Evolutionary conservation across 257 asterid species (phyloP).

Genomic region (Handroanthus guayacan): DNA sequence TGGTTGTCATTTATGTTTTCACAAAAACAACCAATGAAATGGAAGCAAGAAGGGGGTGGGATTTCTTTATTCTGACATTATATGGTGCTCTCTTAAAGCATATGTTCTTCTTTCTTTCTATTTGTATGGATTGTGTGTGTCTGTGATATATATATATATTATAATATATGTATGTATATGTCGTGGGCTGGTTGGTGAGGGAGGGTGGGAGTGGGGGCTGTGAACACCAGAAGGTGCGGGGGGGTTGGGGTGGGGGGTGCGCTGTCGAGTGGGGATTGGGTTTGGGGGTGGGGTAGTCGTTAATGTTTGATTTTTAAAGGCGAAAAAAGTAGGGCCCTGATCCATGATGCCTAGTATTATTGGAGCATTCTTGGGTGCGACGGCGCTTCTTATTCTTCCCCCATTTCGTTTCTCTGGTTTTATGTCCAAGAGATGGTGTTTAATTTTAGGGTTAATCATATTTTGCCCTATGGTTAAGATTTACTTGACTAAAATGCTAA

Average conservation of each 20-base stretch:
- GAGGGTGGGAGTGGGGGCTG: neutral
- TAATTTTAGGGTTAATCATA: too few species aligned
- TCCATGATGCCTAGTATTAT: neutral
- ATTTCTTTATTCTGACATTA: conserved; percentile 9
- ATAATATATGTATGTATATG: neutral
- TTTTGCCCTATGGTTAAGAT: too few species aligned
- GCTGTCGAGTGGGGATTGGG: conserved; percentile 63
- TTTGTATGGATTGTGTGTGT: neutral
- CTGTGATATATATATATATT: neutral
- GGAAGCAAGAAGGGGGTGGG: neutral
- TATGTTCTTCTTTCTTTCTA: conserved; percentile 7
- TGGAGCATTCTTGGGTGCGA: too few species aligned
- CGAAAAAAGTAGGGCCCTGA: neutral
- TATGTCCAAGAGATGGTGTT: too few species aligned
- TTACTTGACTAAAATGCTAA: too few species aligned
- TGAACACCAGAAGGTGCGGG: conserved; percentile 16
- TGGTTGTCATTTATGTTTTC: conserved; percentile 3
- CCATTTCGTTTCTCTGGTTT: too few species aligned
- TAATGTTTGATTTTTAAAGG: conserved; percentile 29
- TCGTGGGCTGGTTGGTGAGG: neutral
- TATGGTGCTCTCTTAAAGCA: conserved; percentile 33
- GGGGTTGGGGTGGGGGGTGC: conserved; percentile 21
- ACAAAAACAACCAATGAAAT: conserved; percentile 8
- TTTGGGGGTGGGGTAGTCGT: conserved; percentile 7
- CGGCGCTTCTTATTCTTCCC: too few species aligned